phyloP scores from a whole-genome alignment of 441 rosid genomes.

The Populus hybrid region DNA sequence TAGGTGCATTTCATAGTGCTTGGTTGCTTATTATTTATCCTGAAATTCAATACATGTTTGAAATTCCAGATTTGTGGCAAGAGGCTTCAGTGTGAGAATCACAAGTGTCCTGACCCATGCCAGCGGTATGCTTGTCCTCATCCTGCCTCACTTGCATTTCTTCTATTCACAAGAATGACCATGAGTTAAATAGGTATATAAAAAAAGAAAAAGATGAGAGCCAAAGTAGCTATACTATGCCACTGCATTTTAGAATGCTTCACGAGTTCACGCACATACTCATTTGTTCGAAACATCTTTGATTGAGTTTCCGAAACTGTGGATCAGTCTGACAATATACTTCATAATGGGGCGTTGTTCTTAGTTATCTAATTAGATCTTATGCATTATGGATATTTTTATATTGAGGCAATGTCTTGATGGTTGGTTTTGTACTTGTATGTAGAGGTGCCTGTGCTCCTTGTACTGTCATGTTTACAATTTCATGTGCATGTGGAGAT shows the following conservation, averaged over 20 bases:
- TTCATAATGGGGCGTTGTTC: neutral
- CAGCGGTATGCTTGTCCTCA: conserved; percentile 53
- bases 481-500: conserved; percentile 80
- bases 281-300: neutral
- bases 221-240: neutral
- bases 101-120: conserved; percentile 88
- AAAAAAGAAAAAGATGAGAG: neutral
- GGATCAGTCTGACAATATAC: neutral
- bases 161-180: neutral
- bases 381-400: neutral
- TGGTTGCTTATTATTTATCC: conserved; percentile 2
- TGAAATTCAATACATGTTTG: conserved; percentile 10
- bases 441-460: conserved; percentile 94
- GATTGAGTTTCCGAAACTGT: neutral
- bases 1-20: conserved; percentile 30
- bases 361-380: neutral
- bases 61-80: conserved; percentile 66
- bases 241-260: neutral
- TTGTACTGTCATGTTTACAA: conserved; percentile 84
- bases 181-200: neutral
- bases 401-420: conserved; percentile 7
- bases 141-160: conserved; percentile 11
- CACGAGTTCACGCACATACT: neutral
- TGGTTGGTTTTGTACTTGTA: conserved; percentile 22
- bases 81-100: conserved; percentile 80